Evolutionary conservation across 139 green algal genomes (phyloP).

Genomic region (Chloropicon primus): DNA sequence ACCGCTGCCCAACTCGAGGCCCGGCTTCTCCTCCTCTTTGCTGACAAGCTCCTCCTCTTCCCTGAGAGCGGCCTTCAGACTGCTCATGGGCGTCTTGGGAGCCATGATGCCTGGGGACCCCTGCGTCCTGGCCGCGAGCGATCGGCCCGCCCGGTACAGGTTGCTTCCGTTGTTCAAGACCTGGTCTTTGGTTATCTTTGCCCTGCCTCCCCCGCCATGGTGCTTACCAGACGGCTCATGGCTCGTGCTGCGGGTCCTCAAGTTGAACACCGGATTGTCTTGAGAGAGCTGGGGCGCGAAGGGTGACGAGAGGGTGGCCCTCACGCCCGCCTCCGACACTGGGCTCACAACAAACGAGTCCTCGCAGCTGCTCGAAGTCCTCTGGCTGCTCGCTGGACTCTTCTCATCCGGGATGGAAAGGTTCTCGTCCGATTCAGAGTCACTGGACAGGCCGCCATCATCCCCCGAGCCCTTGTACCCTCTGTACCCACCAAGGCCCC

Average conservation of each 20-base stretch:
- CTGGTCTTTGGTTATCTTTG: not conserved
- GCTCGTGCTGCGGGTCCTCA: not conserved
- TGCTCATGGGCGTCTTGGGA: not conserved
- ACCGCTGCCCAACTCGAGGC: not conserved
- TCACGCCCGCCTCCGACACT: not conserved
- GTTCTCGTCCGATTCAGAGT: not conserved
- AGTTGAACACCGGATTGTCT: not conserved
- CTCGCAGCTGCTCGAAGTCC: not conserved
- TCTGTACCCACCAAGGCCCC: not conserved
- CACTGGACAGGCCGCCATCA: not conserved
- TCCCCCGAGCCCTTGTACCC: not conserved
- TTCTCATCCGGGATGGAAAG: not conserved
- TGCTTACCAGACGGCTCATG: too few relatives aligned
- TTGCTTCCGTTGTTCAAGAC: not conserved
- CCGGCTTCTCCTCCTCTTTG: not conserved
- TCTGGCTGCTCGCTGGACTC: not conserved
- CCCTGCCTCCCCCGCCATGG: too few relatives aligned
- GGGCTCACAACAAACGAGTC: not conserved
- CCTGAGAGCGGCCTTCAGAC: not conserved
- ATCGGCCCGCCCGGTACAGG: not conserved
- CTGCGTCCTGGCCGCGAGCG: not conserved
- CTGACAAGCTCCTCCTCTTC: not conserved
- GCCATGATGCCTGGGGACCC: not conserved
- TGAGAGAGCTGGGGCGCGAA: not conserved
- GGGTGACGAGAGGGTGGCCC: not conserved